phyloP scores from a whole-genome alignment of 2,329 filamentous ascomycete species.

The Colletotrichum camelliae region DNA sequence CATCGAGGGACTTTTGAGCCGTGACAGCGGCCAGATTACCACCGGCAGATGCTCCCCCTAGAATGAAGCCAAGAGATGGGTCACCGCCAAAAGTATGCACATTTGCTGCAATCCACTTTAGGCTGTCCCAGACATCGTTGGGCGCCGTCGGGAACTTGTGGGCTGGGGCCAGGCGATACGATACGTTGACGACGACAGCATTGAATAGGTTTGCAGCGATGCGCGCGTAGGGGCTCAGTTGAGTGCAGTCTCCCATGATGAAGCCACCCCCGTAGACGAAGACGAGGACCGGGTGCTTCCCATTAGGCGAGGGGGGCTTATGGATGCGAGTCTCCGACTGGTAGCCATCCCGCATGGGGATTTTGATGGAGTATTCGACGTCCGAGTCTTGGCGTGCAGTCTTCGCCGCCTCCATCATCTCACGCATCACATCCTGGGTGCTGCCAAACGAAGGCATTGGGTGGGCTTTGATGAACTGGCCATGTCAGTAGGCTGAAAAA shows the following conservation, averaged over 20 bases:
- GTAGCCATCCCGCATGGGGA: background rate
- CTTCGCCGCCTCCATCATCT: background rate
- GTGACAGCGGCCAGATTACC: constrained; percentile 27
- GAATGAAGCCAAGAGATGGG: constrained; percentile 9
- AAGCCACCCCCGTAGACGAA: constrained; percentile 13
- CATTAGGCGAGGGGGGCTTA: background rate
- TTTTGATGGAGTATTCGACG: background rate
- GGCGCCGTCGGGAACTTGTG: constrained; percentile 46
- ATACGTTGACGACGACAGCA: constrained; percentile 39
- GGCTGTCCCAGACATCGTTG: constrained; percentile 45
- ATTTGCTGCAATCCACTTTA: constrained; percentile 10
- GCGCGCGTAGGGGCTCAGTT: background rate
- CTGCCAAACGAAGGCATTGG: background rate
- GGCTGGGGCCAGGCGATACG: constrained; percentile 53
- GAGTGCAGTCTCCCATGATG: background rate
- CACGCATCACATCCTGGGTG: background rate
- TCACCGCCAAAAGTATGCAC: constrained; percentile 13
- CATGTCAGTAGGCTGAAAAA: background rate
- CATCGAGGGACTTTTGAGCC: background rate
- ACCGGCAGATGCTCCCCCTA: constrained; percentile 33
- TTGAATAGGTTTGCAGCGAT: background rate
- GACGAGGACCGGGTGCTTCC: background rate
- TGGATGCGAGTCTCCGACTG: background rate
- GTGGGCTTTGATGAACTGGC: background rate
- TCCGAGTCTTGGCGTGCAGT: background rate